Percentiles rank a stretch among this genome's conserved stretches.
These are phyloP conservation scores for Tolypocladium endophyticum DNA, from an alignment of 2,329 filamentous ascomycete genomes.

Conservation along the genomic window DNA sequence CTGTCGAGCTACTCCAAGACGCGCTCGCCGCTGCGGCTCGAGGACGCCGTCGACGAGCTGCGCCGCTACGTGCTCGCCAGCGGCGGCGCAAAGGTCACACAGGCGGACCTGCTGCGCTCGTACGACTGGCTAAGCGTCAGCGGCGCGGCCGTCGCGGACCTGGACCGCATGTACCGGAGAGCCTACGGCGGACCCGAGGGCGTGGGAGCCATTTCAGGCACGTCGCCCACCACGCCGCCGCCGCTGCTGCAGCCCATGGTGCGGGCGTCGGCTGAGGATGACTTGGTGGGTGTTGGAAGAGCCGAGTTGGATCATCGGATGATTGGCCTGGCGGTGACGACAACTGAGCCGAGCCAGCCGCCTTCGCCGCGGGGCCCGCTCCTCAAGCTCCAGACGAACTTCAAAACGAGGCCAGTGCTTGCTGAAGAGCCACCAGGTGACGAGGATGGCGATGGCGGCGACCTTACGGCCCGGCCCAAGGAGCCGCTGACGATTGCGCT, in stretches of 20 bases:
- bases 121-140: constrained; percentile 49
- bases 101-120: constrained; percentile 39
- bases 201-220: constrained; percentile 33
- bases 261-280: constrained; percentile 3
- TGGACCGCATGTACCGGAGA: constrained; percentile 44
- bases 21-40: constrained; percentile 33
- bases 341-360: constrained; percentile 9
- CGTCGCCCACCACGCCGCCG: constrained; percentile 10
- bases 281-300: constrained; percentile 11
- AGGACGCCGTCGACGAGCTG: constrained; percentile 53
- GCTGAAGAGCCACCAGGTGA: constrained; percentile 4
- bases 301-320: constrained; percentile 5
- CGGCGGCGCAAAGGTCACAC: constrained; percentile 36
- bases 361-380: constrained; percentile 15
- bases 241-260: constrained; percentile 10
- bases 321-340: constrained; percentile 15
- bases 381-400: constrained; percentile 35
- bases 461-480: constrained; percentile 26
- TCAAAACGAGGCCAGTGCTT: constrained; percentile 10
- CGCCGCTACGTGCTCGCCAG: constrained; percentile 46
- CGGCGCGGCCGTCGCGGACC: constrained; percentile 37
- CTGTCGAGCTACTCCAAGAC: constrained; percentile 45
- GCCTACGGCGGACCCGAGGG: constrained; percentile 41
- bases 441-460: constrained; percentile 20
- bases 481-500: constrained; percentile 16